Conservation (phyloP, 805 yeast species). For the Ogataea methanolica region DNA sequence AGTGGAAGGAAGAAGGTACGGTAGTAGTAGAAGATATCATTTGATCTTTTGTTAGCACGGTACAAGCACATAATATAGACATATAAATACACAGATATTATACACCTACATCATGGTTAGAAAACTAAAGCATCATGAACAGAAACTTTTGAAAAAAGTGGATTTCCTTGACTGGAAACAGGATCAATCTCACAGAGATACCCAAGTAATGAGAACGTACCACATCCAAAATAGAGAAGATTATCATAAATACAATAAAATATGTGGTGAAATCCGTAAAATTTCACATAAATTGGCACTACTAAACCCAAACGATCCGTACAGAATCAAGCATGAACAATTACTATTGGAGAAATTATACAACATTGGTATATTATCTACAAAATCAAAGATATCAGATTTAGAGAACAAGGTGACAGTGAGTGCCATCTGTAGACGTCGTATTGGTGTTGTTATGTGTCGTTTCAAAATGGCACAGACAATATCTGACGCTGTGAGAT, state of each 20-base stretch:
- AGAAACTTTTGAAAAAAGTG: conserved; percentile 89
- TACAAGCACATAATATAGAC: neutral
- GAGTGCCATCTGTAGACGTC: conserved; percentile 84
- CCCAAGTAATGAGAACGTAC: conserved; percentile 93
- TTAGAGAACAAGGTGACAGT: conserved; percentile 90
- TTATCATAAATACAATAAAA: conserved; percentile 86
- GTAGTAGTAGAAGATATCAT: neutral
- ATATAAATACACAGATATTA: neutral
- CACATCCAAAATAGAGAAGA: conserved; percentile 95
- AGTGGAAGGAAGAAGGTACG: too few species aligned
- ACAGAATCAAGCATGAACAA: conserved; percentile 84
- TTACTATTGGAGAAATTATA: conserved; percentile 81
- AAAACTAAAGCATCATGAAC: conserved; percentile 89
- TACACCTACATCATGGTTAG: conserved; percentile 56
- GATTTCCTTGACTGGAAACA: conserved; percentile 98
- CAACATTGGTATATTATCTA: conserved; percentile 81
- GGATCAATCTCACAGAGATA: conserved; percentile 90
- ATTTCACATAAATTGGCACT: conserved; percentile 81
- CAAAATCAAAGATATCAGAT: conserved; percentile 87
- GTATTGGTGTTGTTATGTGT: conserved; percentile 94
- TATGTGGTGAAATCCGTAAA: conserved; percentile 89
- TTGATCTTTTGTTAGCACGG: neutral
- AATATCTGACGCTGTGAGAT: conserved; percentile 81
- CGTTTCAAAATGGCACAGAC: conserved; percentile 91
- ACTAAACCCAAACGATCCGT: conserved; percentile 82